Evolutionary conservation across 164 flowering plant genomes (phyloP).

Genomic region (Nelumbo lutea): DNA sequence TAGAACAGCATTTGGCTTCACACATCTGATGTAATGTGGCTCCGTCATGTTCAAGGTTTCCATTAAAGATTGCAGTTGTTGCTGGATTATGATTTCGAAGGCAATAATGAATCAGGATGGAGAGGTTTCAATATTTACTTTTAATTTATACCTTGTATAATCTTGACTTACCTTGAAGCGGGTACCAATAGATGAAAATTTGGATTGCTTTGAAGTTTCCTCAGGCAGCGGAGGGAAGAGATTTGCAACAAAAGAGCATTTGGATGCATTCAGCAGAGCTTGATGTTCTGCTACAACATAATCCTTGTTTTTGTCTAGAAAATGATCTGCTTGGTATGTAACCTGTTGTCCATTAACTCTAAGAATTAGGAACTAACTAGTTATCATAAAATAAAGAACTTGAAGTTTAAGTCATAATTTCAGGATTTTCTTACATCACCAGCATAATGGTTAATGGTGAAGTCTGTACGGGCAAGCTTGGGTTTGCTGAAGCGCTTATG

Average conservation of each 20-base stretch:
- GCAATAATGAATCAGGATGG: background rate
- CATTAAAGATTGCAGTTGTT: constrained; percentile 81
- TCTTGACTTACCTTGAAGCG: constrained; percentile 62
- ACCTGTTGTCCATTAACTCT: constrained; percentile 42
- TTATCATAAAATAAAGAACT: background rate
- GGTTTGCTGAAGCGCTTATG: constrained; percentile 88
- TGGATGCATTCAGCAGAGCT: constrained; percentile 45
- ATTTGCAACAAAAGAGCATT: constrained; percentile 58
- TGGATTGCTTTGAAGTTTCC: constrained; percentile 66
- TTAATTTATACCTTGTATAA: background rate
- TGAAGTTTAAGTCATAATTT: background rate
- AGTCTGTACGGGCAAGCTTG: constrained; percentile 68
- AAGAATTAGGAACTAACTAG: constrained; percentile 5
- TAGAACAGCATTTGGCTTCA: constrained; percentile 67
- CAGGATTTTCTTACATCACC: constrained; percentile 61
- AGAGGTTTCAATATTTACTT: background rate
- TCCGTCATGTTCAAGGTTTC: constrained; percentile 78
- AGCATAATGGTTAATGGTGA: constrained; percentile 80
- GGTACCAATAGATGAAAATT: constrained; percentile 72
- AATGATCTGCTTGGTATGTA: constrained; percentile 78
- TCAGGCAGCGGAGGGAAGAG: constrained; percentile 71
- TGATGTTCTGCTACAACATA: constrained; percentile 67
- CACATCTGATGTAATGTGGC: constrained; percentile 83
- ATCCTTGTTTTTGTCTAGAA: constrained; percentile 82
- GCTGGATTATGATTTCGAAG: constrained; percentile 34